Percentiles rank a stretch among this genome's conserved stretches.
phyloP scores from a whole-genome alignment of 2,329 filamentous ascomycete species.

The Trichophyton mentagrophytes region DNA sequence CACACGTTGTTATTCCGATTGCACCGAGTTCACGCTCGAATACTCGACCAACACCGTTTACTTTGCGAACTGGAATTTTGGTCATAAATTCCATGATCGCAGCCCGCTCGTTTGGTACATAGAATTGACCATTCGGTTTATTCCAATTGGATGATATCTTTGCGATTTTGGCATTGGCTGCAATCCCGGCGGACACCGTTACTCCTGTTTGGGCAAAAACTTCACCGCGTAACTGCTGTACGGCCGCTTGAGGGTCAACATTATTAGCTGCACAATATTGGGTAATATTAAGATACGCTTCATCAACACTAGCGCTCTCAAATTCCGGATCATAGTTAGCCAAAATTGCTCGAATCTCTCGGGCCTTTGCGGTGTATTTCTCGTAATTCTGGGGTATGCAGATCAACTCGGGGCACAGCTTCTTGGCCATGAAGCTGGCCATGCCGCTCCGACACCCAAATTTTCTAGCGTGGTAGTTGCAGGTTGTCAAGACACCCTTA shows the following conservation, averaged over 20 bases:
- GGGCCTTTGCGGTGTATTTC: slow-evolving; percentile 83
- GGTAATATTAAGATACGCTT: slow-evolving; percentile 93
- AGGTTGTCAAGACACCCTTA: slow-evolving; percentile 54
- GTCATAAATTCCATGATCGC: slow-evolving; percentile 78
- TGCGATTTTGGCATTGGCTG: slow-evolving; percentile 80
- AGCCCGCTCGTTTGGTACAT: slow-evolving; percentile 56
- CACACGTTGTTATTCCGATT: slow-evolving; percentile 76
- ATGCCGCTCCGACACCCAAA: slow-evolving; percentile 90
- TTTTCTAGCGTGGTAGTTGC: slow-evolving; percentile 80
- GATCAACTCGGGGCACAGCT: slow-evolving; percentile 76
- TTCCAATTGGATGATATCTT: slow-evolving; percentile 95
- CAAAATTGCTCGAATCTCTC: slow-evolving; percentile 71
- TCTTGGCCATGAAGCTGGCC: slow-evolving; percentile 90
- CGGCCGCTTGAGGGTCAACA: slow-evolving; percentile 57
- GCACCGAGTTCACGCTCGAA: slow-evolving; percentile 83
- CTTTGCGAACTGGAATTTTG: slow-evolving; percentile 70
- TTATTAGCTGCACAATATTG: slow-evolving; percentile 61
- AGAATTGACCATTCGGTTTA: slow-evolving; percentile 89
- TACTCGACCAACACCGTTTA: slow-evolving; percentile 89
- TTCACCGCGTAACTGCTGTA: slow-evolving; percentile 64
- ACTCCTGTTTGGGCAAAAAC: slow-evolving; percentile 65
- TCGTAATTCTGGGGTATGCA: slow-evolving; percentile 74
- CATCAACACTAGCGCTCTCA: slow-evolving; percentile 88
- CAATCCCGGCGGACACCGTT: slow-evolving; percentile 88
- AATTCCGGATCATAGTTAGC: slow-evolving; percentile 81